Conservation (phyloP, 176 grass and related monocot species). For the Zea mays region Zm-B73-REFERENCE-NAM-5.0 NC_050096.1:62469501-62470000, state of each 20-base stretch:
- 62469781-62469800: constrained; percentile 68
- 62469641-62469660: constrained; percentile 43
- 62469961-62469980: constrained; percentile 27
- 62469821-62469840: constrained; percentile 34
- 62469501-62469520: neutral
- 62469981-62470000: constrained; percentile 5
- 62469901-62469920: constrained; percentile 11
- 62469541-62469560: constrained; percentile 50
- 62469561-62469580: constrained; percentile 44
- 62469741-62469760: constrained; percentile 52
- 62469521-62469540: constrained; percentile 38
- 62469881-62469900: neutral
- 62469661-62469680: constrained; percentile 37
- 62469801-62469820: constrained; percentile 43
- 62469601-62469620: constrained; percentile 54
- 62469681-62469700: neutral
- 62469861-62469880: constrained; percentile 28
- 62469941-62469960: constrained; percentile 29
- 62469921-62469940: constrained; percentile 20
- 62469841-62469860: constrained; percentile 33
- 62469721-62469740: constrained; percentile 83
- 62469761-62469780: constrained; percentile 87
- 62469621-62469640: constrained; percentile 22
- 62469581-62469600: constrained; percentile 48
- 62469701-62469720: constrained; percentile 65